Conservation (phyloP, 2,329 filamentous ascomycete genomes). For the Huntiella omanensis region DNA sequence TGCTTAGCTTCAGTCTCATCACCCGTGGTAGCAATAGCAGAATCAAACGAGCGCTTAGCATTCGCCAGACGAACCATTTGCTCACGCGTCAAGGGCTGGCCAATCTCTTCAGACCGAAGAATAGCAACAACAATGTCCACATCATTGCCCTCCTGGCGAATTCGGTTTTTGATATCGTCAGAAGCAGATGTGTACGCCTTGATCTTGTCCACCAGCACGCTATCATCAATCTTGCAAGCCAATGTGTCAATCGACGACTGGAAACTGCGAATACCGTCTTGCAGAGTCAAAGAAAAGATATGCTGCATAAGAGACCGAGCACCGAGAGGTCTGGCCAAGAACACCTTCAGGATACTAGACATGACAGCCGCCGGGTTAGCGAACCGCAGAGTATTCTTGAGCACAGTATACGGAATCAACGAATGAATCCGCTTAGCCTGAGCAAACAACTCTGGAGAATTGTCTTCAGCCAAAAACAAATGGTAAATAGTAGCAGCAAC, state of each 20-base stretch:
- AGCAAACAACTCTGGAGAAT: conserved; percentile 87
- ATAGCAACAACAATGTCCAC: conserved; percentile 74
- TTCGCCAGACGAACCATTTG: conserved; percentile 81
- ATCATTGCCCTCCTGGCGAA: conserved; percentile 52
- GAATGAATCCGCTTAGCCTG: conserved; percentile 91
- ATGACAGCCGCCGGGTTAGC: conserved; percentile 94
- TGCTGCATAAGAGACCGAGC: conserved; percentile 78
- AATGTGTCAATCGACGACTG: conserved; percentile 75
- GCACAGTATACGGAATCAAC: conserved; percentile 72
- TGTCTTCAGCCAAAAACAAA: conserved; percentile 92
- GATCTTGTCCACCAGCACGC: conserved; percentile 61
- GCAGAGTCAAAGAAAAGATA: conserved; percentile 79
- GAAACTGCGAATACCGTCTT: conserved; percentile 74
- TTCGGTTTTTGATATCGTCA: conserved; percentile 52
- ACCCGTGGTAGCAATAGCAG: conserved; percentile 64
- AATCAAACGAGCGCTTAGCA: conserved; percentile 90
- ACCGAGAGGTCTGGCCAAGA: conserved; percentile 87
- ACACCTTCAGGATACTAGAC: conserved; percentile 86
- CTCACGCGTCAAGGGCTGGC: conserved; percentile 49
- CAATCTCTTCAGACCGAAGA: conserved; percentile 50
- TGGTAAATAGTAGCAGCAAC: conserved; percentile 94
- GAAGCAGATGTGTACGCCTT: conserved; percentile 59
- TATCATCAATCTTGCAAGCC: conserved; percentile 59
- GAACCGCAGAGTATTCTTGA: conserved; percentile 94
- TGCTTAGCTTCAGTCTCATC: conserved; percentile 80